Conservation (phyloP, 495 filamentous ascomycete species). For the Penicillium diatomitis region DNA sequence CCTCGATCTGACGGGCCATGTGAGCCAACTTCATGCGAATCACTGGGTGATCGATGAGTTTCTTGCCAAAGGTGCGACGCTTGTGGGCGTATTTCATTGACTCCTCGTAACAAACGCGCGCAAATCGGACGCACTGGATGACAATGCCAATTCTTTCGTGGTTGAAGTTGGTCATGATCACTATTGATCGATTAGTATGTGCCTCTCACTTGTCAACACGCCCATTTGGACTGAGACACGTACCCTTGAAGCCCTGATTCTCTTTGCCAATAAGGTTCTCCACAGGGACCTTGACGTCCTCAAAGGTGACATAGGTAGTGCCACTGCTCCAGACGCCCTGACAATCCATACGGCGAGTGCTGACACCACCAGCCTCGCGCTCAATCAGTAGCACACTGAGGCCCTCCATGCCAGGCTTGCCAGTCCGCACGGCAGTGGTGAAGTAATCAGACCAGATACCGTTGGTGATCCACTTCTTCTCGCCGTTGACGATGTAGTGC, state of each 20-base stretch:
- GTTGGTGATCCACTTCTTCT: slow-evolving; percentile 99
- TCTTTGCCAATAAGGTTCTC: slow-evolving; percentile 97
- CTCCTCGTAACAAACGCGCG: slow-evolving; percentile 95
- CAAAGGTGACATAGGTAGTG: slow-evolving; percentile 95
- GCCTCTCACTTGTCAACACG: neutral
- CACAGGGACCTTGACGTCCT: slow-evolving; percentile 96
- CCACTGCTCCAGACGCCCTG: slow-evolving; percentile 93
- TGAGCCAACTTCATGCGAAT: slow-evolving; percentile 96
- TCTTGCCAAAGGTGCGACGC: slow-evolving; percentile 91
- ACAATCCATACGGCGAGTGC: slow-evolving; percentile 93
- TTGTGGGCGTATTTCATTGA: slow-evolving; percentile 94
- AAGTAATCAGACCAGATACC: slow-evolving; percentile 96
- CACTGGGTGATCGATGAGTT: slow-evolving; percentile 90
- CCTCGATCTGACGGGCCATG: slow-evolving; percentile 97
- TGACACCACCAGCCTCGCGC: slow-evolving; percentile 70
- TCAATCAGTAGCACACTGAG: slow-evolving; percentile 84
- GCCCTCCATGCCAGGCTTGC: slow-evolving; percentile 78
- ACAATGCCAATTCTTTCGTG: slow-evolving; percentile 98
- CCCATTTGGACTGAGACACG: slow-evolving; percentile 21
- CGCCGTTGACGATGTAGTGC: slow-evolving; percentile 98
- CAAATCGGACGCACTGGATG: slow-evolving; percentile 93
- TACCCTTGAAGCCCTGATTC: slow-evolving; percentile 86
- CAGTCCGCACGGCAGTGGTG: slow-evolving; percentile 90
- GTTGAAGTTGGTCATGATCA: slow-evolving; percentile 99
- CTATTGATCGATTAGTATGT: slow-evolving; percentile 22